These are phyloP conservation scores for Nelumbo lutea DNA, from an alignment of 164 flowering plant species.

Conservation along the genomic window DNA sequence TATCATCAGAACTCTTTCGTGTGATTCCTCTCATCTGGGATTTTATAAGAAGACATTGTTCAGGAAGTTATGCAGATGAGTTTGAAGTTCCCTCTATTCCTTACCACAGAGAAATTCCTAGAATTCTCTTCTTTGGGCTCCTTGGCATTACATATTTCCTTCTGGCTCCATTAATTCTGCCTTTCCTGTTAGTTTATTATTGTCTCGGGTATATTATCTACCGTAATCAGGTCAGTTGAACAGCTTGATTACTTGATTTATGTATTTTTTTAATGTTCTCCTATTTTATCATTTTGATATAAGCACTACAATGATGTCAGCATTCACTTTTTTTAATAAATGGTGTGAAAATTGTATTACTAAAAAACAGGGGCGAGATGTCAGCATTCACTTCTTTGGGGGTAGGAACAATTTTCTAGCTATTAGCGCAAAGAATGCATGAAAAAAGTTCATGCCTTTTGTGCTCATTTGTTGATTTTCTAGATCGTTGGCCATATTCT, in stretches of 20 bases:
- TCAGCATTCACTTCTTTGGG: neutral
- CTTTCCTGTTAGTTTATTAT: slow-evolving; percentile 71
- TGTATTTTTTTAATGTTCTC: neutral
- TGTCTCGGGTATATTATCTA: slow-evolving; percentile 73
- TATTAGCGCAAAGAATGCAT: neutral
- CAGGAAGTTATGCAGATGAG: slow-evolving; percentile 29
- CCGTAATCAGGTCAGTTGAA: slow-evolving; percentile 73
- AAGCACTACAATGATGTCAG: neutral
- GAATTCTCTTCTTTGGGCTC: slow-evolving; percentile 73
- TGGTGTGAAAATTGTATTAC: too few relatives aligned
- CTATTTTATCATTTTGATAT: neutral
- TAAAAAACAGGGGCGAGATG: too few relatives aligned
- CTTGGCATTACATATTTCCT: slow-evolving; percentile 83
- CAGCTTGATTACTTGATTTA: neutral
- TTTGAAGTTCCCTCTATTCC: slow-evolving; percentile 53
- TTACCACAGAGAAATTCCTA: slow-evolving; percentile 67
- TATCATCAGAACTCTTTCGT: slow-evolving; percentile 64
- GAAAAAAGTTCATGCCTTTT: neutral
- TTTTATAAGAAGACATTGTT: slow-evolving; percentile 32
- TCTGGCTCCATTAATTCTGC: slow-evolving; percentile 83
- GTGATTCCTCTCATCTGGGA: slow-evolving; percentile 37
- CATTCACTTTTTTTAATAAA: neutral
- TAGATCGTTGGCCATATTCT: too few relatives aligned
- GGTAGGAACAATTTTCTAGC: neutral
- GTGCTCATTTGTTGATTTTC: too few relatives aligned